A percentile compares a stretch with the other conserved stretches of the same genome.
Evolutionary conservation across 768 basidiomycete species (phyloP).

Genomic region (Psilocybe cubensis): DNA sequence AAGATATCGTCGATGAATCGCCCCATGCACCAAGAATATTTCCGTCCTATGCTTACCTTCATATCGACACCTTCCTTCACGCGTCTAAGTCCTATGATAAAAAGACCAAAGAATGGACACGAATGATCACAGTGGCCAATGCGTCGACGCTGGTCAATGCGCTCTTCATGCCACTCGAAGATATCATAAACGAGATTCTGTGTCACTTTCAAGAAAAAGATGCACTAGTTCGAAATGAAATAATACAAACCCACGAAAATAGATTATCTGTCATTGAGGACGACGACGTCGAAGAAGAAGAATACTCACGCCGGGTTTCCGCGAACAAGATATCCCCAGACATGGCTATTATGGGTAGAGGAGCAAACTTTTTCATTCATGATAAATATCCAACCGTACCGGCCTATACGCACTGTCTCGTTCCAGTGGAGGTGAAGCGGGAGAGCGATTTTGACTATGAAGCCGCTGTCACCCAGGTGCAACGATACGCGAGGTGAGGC

Average conservation of each 20-base stretch:
- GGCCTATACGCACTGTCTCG: not conserved
- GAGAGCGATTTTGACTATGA: not conserved
- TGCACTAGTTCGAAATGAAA: not conserved
- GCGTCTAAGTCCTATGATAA: too few relatives aligned
- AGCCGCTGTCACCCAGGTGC: not conserved
- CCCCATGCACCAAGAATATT: too few relatives aligned
- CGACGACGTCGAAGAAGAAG: not conserved
- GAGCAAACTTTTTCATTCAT: not conserved
- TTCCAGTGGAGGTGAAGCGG: not conserved
- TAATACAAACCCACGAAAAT: not conserved
- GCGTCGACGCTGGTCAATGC: not conserved
- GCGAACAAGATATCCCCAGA: not conserved
- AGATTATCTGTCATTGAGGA: not conserved
- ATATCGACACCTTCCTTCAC: too few relatives aligned
- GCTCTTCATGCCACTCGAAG: not conserved
- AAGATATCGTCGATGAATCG: too few relatives aligned
- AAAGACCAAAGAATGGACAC: too few relatives aligned
- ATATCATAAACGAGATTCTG: not conserved
- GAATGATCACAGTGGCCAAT: too few relatives aligned
- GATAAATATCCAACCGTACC: not conserved
- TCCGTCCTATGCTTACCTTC: too few relatives aligned
- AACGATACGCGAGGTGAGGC: not conserved
- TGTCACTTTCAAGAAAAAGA: not conserved
- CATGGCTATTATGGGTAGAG: not conserved
- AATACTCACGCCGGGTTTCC: not conserved